Conservation (phyloP, 2,329 filamentous ascomycete species). For the Myriosclerotinia curreyana region DNA sequence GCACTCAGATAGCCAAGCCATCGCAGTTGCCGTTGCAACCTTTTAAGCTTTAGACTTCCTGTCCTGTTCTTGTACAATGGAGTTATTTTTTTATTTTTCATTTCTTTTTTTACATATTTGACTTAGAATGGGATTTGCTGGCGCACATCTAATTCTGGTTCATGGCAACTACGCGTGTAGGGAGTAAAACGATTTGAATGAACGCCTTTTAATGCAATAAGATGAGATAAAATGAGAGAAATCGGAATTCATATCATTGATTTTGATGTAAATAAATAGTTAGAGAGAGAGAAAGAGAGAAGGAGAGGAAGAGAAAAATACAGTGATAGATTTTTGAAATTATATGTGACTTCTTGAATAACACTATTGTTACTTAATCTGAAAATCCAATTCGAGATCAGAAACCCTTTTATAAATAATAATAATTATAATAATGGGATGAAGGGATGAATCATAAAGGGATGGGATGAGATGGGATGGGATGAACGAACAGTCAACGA, state of each 20-base stretch:
- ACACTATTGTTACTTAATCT: background rate
- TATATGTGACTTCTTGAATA: background rate
- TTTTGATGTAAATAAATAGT: slow-evolving; percentile 19
- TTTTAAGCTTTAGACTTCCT: slow-evolving; percentile 49
- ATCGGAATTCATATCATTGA: slow-evolving; percentile 7
- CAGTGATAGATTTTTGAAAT: slow-evolving; percentile 5
- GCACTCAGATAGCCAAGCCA: slow-evolving; percentile 89
- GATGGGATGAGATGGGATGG: background rate
- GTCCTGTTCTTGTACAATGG: slow-evolving; percentile 24
- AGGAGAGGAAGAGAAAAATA: background rate
- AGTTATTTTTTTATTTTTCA: slow-evolving; percentile 11
- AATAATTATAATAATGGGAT: no score
- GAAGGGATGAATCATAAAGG: no score
- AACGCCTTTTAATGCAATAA: slow-evolving; percentile 16
- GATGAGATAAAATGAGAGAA: slow-evolving; percentile 15
- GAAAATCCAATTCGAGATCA: no score
- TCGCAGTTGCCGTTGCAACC: slow-evolving; percentile 85
- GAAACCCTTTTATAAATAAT: no score
- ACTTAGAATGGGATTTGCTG: slow-evolving; percentile 16
- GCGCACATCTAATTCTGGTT: slow-evolving; percentile 18
- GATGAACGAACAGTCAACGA: background rate
- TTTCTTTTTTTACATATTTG: slow-evolving; percentile 12
- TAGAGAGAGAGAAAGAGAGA: background rate
- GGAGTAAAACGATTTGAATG: slow-evolving; percentile 20
- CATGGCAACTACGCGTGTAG: background rate